phyloP scores from a whole-genome alignment of 345 rosid genomes.

The Linum usitatissimum region DNA sequence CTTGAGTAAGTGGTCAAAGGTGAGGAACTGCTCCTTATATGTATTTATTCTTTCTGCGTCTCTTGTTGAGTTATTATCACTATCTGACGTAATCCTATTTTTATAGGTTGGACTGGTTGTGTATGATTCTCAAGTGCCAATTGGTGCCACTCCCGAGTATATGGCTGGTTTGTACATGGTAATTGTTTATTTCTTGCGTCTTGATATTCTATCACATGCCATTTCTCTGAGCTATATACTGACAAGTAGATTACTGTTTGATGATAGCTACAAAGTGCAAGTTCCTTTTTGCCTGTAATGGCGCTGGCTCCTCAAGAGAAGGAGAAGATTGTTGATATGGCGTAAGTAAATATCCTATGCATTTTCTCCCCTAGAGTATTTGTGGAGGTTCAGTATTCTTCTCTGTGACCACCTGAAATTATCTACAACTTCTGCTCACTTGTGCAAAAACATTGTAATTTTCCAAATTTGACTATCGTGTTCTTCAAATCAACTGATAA shows the following conservation, averaged over 20 bases:
- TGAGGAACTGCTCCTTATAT: conserved; percentile 15
- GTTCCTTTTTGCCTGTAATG: conserved; percentile 96
- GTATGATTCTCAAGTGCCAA: conserved; percentile 87
- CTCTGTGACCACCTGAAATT: not conserved
- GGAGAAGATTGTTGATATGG: conserved; percentile 84
- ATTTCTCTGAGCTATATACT: conserved; percentile 4
- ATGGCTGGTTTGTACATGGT: conserved; percentile 96
- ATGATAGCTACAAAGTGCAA: conserved; percentile 83
- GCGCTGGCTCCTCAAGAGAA: conserved; percentile 97
- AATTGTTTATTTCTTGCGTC: conserved; percentile 8
- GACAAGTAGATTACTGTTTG: conserved; percentile 6
- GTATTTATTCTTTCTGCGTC: not conserved
- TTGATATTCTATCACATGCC: not conserved
- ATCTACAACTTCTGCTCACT: not conserved
- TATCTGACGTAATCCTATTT: not conserved
- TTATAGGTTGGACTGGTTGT: conserved; percentile 85
- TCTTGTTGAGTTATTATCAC: not conserved
- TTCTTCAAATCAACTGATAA: too few relatives aligned
- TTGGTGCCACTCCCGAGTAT: conserved; percentile 97
- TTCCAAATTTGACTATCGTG: not conserved
- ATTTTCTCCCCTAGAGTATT: not conserved
- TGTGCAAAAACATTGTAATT: not conserved
- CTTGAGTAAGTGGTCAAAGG: conserved; percentile 95
- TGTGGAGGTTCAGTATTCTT: not conserved
- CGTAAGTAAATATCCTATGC: conserved; percentile 45